Evolutionary conservation across 345 rosid species (phyloP), one percentile per base, ranked within the genome.

Genomic region (Diplotaxis tenuifolia): DNA sequence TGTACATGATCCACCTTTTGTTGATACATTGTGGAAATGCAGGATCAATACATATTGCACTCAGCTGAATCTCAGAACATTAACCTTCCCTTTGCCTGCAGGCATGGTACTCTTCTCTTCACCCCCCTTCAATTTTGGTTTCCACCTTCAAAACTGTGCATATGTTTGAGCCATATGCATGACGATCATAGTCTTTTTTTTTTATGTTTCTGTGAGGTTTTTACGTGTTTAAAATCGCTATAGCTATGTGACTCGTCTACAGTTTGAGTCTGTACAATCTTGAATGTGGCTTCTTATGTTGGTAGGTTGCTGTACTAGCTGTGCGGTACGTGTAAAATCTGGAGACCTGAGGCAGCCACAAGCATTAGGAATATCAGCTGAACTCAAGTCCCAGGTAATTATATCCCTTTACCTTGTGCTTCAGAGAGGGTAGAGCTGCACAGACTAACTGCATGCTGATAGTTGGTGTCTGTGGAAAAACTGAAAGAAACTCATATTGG

Each of bases 271-370:
- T 40, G n/a, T 15, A 53, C 64, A 62, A 31, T 68, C 36, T 34
- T 0, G 47, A 11, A 68, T 36, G 21, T 36, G 32, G 11, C n/a
- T 56, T 23, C 25, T 53, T 53, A 7, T 6, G 60, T 80, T 40
- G 58, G 65, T 84, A 94, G 97, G 98, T 79, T 94, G 98, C 66
- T 94, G 98, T 68, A 94, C 98, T 67, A 94, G 98, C 66, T 94
- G 98, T 72, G 97, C 98, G 0, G 98, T 94, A 8, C 96, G 98
- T 53, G 50, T 45, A n/a, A 45, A 45, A 45, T 45, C 50, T 45
- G 50, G 50, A 45, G 50, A 45, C 2, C 19, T 94, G 68, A 82
- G 87, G 76, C 98, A 94, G 78, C 98, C 98, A 2, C 97, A 94
- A 84, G 97, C 98, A 7, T 81, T 94, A 11, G 97, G 98, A 68